Conservation (phyloP, 768 basidiomycete genomes). For the Leccinellum luteum region DNA sequence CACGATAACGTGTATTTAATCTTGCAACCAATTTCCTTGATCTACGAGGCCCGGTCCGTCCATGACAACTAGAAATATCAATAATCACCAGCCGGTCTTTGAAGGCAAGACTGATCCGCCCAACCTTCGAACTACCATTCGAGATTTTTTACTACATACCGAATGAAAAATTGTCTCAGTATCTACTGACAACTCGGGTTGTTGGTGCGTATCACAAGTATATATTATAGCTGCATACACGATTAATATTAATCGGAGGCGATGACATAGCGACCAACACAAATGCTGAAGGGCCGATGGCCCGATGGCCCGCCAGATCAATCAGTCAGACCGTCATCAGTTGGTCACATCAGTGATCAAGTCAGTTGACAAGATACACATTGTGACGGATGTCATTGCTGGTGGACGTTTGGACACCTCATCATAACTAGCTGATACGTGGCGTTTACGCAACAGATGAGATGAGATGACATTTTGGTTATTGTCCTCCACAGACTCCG, state of each 20-base stretch:
- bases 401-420: not conserved
- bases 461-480: not conserved
- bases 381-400: not conserved
- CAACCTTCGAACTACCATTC: not conserved
- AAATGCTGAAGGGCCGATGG: not conserved
- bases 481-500: not conserved
- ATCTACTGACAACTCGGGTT: not conserved
- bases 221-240: not conserved
- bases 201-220: not conserved
- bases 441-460: not conserved
- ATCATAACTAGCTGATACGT: not conserved
- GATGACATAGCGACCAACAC: not conserved
- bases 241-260: not conserved
- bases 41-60: slow-evolving; percentile 15
- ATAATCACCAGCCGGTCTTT: not conserved
- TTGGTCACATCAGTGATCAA: not conserved
- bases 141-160: too few relatives aligned
- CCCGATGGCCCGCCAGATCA: not conserved
- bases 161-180: not conserved
- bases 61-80: too few relatives aligned
- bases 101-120: not conserved
- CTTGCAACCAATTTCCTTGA: not conserved
- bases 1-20: not conserved
- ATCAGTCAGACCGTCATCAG: not conserved
- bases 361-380: not conserved